phyloP scores from a whole-genome alignment of 768 basidiomycete species.

The Mycena leptocephala region DNA sequence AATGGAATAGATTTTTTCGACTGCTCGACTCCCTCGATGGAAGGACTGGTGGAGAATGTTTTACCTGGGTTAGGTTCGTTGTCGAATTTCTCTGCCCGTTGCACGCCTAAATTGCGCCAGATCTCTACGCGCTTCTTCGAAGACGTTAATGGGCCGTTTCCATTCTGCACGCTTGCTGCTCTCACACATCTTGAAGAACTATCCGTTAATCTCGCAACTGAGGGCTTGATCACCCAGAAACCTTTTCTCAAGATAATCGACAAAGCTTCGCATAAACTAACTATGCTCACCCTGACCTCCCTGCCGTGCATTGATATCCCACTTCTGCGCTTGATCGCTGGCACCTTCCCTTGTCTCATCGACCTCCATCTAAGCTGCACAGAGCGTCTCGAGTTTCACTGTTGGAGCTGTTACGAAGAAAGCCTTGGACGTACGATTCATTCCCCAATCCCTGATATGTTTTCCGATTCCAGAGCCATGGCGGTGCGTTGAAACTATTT shows the following conservation, averaged over 20 bases:
- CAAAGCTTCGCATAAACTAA: constrained; percentile 56
- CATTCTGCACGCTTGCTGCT: constrained; percentile 44
- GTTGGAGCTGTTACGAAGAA: constrained; percentile 78
- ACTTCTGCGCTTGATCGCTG: constrained; percentile 65
- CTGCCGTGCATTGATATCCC: constrained; percentile 72
- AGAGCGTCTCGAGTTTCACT: constrained; percentile 70
- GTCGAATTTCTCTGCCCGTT: constrained; percentile 34
- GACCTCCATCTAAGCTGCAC: constrained; percentile 73
- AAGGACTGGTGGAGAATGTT: constrained; percentile 44
- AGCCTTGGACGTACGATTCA: constrained; percentile 68
- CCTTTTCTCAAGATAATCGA: constrained; percentile 50
- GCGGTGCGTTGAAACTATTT: constrained; percentile 65
- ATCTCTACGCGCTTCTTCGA: constrained; percentile 51
- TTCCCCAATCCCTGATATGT: constrained; percentile 75
- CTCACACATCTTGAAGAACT: constrained; percentile 57
- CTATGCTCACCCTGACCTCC: constrained; percentile 64
- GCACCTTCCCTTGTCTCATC: constrained; percentile 60
- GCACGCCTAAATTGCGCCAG: constrained; percentile 40
- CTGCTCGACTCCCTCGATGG: constrained; percentile 44
- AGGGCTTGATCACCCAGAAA: constrained; percentile 64
- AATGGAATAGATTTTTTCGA: constrained; percentile 43
- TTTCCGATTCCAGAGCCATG: constrained; percentile 57
- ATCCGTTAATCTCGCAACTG: constrained; percentile 58
- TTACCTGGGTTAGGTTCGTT: constrained; percentile 66
- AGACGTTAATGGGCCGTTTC: constrained; percentile 42